Conservation (phyloP, 805 yeast species). For the Candida gorgasii region DNA sequence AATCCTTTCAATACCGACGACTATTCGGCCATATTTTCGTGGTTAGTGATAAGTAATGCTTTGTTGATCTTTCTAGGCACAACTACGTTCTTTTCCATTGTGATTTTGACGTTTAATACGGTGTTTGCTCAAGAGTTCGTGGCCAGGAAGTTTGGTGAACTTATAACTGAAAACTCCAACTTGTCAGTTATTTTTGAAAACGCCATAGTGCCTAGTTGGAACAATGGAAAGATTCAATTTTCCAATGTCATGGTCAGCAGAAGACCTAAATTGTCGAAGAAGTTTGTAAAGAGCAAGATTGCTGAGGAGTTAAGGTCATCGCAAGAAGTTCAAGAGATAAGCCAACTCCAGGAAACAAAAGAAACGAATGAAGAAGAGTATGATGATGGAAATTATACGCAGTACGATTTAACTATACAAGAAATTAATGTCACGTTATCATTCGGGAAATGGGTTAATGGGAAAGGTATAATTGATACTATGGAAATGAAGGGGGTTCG, state of each 20-base stretch:
- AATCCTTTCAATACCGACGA: slow-evolving; percentile 93
- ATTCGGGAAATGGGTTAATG: slow-evolving; percentile 84
- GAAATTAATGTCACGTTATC: slow-evolving; percentile 79
- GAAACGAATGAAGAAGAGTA: slow-evolving; percentile 38
- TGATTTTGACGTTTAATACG: slow-evolving; percentile 76
- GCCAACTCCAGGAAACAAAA: slow-evolving; percentile 45
- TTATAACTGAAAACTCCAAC: slow-evolving; percentile 80
- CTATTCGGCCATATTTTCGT: slow-evolving; percentile 83
- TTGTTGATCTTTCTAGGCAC: slow-evolving; percentile 81
- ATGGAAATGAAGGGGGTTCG: slow-evolving; percentile 80
- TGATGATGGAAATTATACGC: slow-evolving; percentile 95
- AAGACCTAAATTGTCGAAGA: slow-evolving; percentile 62
- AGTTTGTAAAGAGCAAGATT: slow-evolving; percentile 63
- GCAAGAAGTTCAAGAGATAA: not conserved
- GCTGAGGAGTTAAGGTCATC: not conserved
- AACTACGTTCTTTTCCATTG: slow-evolving; percentile 84
- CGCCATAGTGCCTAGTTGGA: slow-evolving; percentile 95
- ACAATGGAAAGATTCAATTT: slow-evolving; percentile 80
- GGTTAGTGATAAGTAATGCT: slow-evolving; percentile 89
- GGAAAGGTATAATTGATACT: slow-evolving; percentile 79
- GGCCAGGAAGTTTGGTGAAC: slow-evolving; percentile 77
- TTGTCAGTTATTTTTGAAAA: slow-evolving; percentile 84
- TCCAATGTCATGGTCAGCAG: slow-evolving; percentile 82
- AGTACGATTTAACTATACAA: slow-evolving; percentile 88
- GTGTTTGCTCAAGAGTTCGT: slow-evolving; percentile 87